phyloP scores from a whole-genome alignment of 2,329 filamentous ascomycete species.

The Paraphaeosphaeria sporulosa region DNA sequence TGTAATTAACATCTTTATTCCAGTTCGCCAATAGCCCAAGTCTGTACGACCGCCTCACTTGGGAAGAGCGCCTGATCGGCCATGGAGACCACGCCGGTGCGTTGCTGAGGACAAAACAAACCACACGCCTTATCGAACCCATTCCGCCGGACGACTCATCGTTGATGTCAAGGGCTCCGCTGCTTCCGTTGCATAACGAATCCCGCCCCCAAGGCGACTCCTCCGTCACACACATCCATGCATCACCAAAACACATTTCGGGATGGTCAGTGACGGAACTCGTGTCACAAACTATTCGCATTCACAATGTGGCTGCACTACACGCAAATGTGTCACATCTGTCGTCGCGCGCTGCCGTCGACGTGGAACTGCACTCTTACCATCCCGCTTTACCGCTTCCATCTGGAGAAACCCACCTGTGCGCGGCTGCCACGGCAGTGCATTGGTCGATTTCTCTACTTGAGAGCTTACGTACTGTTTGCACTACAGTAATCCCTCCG shows the following conservation, averaged over 20 bases:
- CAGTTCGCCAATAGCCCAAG: not conserved
- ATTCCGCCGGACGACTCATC: not conserved
- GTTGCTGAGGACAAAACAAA: not conserved
- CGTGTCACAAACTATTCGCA: no score
- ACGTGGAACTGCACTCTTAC: not conserved
- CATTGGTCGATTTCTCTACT: not conserved
- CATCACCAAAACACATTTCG: not conserved
- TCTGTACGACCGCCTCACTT: conserved; percentile 4
- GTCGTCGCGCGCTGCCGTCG: no score
- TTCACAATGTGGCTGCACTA: no score
- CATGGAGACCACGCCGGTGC: not conserved
- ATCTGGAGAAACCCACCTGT: not conserved
- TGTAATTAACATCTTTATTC: not conserved
- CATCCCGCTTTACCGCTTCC: not conserved
- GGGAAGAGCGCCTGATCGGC: not conserved
- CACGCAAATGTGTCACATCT: no score
- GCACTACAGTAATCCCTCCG: conserved; percentile 6
- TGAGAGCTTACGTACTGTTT: conserved; percentile 4
- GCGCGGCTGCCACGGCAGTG: conserved; percentile 6
- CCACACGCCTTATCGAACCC: not conserved
- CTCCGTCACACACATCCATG: not conserved
- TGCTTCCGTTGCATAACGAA: not conserved
- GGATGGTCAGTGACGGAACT: no score
- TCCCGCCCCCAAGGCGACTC: not conserved
- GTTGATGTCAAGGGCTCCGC: not conserved